A percentile compares a stretch with the other conserved stretches of the same genome.
Conservation (phyloP, 169 alveolate genomes). For the Plasmodium chabaudi region DNA sequence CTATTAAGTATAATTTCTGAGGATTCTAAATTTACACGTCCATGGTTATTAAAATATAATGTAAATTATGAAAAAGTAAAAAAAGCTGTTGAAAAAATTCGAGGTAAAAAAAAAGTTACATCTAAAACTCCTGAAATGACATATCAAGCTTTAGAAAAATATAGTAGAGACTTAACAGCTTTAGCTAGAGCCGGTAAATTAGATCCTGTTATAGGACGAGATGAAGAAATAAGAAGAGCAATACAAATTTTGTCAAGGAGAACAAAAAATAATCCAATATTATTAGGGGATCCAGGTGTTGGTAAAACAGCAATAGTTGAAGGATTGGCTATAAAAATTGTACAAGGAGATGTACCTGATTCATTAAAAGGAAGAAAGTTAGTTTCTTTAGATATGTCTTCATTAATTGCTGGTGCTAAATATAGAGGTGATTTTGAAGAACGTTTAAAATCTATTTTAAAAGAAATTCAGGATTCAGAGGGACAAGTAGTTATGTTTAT, state of each 20-base stretch:
- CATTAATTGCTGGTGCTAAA: conserved; percentile 89
- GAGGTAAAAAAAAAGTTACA: conserved; percentile 90
- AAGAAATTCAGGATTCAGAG: conserved; percentile 91
- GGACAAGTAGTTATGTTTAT: conserved; percentile 92
- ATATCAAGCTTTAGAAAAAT: conserved; percentile 85
- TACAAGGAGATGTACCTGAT: conserved; percentile 92
- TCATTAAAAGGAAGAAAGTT: conserved; percentile 87
- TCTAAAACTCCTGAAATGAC: conserved; percentile 89
- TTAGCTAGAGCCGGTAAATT: conserved; percentile 90
- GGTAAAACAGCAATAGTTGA: conserved; percentile 94
- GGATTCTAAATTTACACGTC: conserved; percentile 89
- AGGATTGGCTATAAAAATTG: conserved; percentile 91
- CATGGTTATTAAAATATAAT: conserved; percentile 84
- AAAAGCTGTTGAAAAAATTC: conserved; percentile 85
- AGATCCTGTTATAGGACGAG: conserved; percentile 93
- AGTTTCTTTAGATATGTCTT: conserved; percentile 88
- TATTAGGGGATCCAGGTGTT: conserved; percentile 93
- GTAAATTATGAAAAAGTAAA: conserved; percentile 87
- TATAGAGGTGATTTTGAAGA: conserved; percentile 94
- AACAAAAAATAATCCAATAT: conserved; percentile 91
- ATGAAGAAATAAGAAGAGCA: conserved; percentile 89
- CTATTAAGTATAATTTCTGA: conserved; percentile 88
- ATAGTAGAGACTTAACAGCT: conserved; percentile 88
- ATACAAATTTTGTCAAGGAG: conserved; percentile 89
- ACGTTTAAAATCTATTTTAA: conserved; percentile 88